Evolutionary conservation across 768 basidiomycete genomes (phyloP), one percentile per base, ranked within the genome.

Genomic region (Myochromella boudieri): DNA sequence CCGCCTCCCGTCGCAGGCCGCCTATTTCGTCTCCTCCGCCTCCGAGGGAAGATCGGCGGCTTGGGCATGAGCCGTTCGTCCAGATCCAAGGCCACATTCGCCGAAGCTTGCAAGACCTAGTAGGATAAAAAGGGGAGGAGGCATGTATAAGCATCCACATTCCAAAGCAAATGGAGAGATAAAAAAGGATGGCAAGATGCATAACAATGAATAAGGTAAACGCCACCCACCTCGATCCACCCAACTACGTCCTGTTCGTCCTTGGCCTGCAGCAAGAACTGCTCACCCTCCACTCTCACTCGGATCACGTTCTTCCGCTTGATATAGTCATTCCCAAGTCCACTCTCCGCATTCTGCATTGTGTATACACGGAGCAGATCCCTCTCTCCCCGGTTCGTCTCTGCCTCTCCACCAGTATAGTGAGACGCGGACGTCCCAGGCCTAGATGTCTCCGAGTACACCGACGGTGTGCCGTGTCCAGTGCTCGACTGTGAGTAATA

Each of bases 291-390:
- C 53, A 93, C 71, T 47, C 95, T 70, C 22, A 98, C 81, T 17
- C 97, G 77, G 26, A 98, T 93, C 36, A 98, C 95, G 63, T 98
- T 90, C 72, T 82, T 87, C 52, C 94, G 75, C 76, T 98, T 98
- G 53, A 82, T 28, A 67, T 99, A 99, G 65, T 99, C 97, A 49
- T 90, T 93, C 25, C 92, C 97, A 28, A 99, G 65, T 17, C 97
- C 97, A 50, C 91, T 92, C 73, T 97, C 95, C 6, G 93, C 92
- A 55, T 87, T 67, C 64, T 95, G 92, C 65, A 97, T 71, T 17
- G 89, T 83, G 61, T 97, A 97, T 42, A 74, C 68, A 39, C 75
- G 77, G 42, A 95, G 62, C 40, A 94, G 61, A 57, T 85, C 77
- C 14, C 8, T 14, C 28, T 73, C 70, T 1, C 65, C 64, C 22